A percentile compares a stretch with the other conserved stretches of the same genome.
Conservation (phyloP, 257 asterid species). For the Scutellaria barbata region DNA sequence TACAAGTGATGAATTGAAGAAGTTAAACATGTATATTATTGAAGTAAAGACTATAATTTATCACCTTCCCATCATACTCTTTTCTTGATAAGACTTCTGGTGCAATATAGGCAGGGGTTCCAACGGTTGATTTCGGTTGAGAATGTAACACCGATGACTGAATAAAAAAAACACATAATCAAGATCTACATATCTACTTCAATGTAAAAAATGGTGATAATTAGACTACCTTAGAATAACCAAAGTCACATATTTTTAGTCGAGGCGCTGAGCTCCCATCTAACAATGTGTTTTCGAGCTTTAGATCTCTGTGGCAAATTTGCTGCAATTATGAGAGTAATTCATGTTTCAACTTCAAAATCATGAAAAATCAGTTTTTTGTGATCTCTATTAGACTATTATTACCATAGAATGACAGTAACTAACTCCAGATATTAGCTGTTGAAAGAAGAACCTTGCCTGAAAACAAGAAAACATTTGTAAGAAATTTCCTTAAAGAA, state of each 20-base stretch:
- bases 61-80: constrained; percentile 89
- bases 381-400: no score
- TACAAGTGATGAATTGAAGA: constrained; percentile 18
- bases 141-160: constrained; percentile 85
- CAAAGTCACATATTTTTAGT: constrained; percentile 82
- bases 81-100: constrained; percentile 84
- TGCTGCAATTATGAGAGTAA: constrained; percentile 50
- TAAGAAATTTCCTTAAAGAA: not conserved
- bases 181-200: not conserved
- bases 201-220: not conserved
- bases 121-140: constrained; percentile 94
- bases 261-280: constrained; percentile 71
- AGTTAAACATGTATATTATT: no score
- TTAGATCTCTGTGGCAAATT: constrained; percentile 84
- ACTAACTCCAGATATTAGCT: constrained; percentile 78
- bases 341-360: not conserved
- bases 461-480: constrained; percentile 34
- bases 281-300: constrained; percentile 78
- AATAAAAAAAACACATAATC: constrained; percentile 6
- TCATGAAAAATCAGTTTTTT: not conserved
- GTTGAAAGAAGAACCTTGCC: constrained; percentile 84
- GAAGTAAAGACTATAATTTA: not conserved
- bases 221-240: constrained; percentile 69
- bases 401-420: constrained; percentile 82
- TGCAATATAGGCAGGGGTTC: constrained; percentile 90